Evolutionary conservation across 1,284 basidiomycete genomes (phyloP), one percentile per base, ranked within the genome.

Genomic region (Ustilago hordei): DNA sequence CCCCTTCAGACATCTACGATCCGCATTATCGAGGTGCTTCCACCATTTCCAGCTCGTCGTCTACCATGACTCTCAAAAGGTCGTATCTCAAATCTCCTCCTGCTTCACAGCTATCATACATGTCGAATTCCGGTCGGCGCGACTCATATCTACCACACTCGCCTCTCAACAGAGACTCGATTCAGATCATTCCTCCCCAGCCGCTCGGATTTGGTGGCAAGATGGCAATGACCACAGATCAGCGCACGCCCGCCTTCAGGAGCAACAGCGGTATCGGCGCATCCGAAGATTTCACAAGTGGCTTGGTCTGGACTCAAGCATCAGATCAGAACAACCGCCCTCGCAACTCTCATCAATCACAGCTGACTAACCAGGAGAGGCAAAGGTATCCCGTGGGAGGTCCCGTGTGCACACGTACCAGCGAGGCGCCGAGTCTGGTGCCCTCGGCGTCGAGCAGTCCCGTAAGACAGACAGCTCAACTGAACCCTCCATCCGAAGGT

Each of bases 111-210:
- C 59, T 74, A 8, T 75, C 69, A 7, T 60, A 64, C 59, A 57
- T 70, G 54, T 62, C 64, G 19, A 50, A 31, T 28, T 63, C 55
- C 13, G 60, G 59, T 47, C 70, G 64, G 38, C 63, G 75, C 23
- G 79, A 82, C 17, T 80, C 79, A 12, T 83, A 83, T 19, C 60
- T 83, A 9, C 81, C 81, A 12, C 81, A 83, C 39, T 71, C 76
- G 52, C 81, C 81, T 12, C 56, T 69, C 31, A 82, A 83, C 50
- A 48, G 81, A 7, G 80, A 83, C 23, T 63, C 66, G 50, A 82
- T 83, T 28, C 81, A 82, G 56, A 82, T 83, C 34, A 56, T 79
- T 31, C 79, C 81, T 2, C 81, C 81, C 2, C 81, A 82, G 52
- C 81, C 81, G 31, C 79, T 83, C 11, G 81, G 81, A 2, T 82